Conservation (phyloP, 192 early-diverging fungal species). For the Jimgerdemannia lactiflua region DNA sequence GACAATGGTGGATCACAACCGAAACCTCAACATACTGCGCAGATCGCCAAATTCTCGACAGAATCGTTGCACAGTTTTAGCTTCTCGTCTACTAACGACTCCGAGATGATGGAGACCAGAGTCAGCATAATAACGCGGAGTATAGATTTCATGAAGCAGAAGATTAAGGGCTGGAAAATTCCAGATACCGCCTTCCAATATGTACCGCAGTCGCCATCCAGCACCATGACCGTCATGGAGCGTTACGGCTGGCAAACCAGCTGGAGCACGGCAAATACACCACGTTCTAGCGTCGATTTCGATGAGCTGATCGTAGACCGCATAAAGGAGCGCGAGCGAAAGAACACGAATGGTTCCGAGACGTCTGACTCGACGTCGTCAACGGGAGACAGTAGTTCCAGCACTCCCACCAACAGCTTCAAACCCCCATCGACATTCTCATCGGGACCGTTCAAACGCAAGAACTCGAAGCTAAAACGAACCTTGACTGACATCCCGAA, state of each 20-base stretch:
- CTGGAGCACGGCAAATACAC: slow-evolving; percentile 4
- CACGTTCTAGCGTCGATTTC: background rate
- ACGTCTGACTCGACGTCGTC: background rate
- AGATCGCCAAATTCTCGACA: slow-evolving; percentile 44
- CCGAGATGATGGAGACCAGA: slow-evolving; percentile 34
- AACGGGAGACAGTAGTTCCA: background rate
- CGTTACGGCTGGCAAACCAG: slow-evolving; percentile 19
- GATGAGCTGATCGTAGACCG: background rate
- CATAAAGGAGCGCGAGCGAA: background rate
- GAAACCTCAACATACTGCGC: slow-evolving; percentile 5
- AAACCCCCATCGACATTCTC: background rate
- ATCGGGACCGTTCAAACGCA: background rate
- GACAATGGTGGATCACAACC: background rate
- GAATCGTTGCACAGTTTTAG: slow-evolving; percentile 44
- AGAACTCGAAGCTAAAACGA: background rate
- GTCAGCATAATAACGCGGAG: slow-evolving; percentile 44
- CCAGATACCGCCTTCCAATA: slow-evolving; percentile 28
- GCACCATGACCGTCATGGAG: slow-evolving; percentile 14
- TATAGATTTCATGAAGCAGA: slow-evolving; percentile 53
- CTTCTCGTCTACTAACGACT: slow-evolving; percentile 39
- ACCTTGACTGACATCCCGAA: background rate
- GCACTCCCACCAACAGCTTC: background rate
- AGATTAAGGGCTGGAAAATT: slow-evolving; percentile 48
- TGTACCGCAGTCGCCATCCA: slow-evolving; percentile 20
- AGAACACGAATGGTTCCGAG: background rate